Percentiles rank a stretch among this genome's conserved stretches.
Conservation (phyloP, 1,284 basidiomycete genomes). For the Naganishia liquefaciens region DNA sequence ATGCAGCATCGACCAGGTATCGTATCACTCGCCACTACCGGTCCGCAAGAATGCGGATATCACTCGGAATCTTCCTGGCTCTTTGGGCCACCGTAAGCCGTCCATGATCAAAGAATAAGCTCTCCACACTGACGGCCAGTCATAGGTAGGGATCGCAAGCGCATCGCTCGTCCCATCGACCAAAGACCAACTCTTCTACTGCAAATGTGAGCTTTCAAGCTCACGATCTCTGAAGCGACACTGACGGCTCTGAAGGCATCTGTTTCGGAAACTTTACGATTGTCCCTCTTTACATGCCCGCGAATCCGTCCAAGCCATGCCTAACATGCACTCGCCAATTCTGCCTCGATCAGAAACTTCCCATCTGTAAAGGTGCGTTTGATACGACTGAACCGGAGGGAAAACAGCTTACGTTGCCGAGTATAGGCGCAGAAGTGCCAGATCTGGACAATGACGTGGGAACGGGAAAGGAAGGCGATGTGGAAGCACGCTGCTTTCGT, state of each 20-base stretch:
- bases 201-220: constrained; percentile 48
- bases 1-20: too few species aligned
- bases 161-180: constrained; percentile 30
- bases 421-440: constrained; percentile 73
- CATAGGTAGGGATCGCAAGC: neutral
- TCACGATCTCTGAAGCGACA: neutral
- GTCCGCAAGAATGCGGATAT: constrained; percentile 4
- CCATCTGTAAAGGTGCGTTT: constrained; percentile 63
- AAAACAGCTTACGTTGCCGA: too few species aligned
- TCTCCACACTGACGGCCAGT: neutral
- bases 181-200: constrained; percentile 43
- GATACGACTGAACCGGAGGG: neutral
- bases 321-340: constrained; percentile 90
- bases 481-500: constrained; percentile 95
- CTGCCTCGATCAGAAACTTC: constrained; percentile 88
- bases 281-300: constrained; percentile 74
- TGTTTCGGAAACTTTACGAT: constrained; percentile 91
- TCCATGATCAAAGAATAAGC: neutral
- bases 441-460: constrained; percentile 87
- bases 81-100: neutral
- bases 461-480: constrained; percentile 93
- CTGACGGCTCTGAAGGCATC: constrained; percentile 63
- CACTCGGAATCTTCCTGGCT: neutral
- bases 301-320: constrained; percentile 83
- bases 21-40: neutral